Conservation (phyloP, 108 stramenopile genomes). For the Conticribra guillardii region DNA sequence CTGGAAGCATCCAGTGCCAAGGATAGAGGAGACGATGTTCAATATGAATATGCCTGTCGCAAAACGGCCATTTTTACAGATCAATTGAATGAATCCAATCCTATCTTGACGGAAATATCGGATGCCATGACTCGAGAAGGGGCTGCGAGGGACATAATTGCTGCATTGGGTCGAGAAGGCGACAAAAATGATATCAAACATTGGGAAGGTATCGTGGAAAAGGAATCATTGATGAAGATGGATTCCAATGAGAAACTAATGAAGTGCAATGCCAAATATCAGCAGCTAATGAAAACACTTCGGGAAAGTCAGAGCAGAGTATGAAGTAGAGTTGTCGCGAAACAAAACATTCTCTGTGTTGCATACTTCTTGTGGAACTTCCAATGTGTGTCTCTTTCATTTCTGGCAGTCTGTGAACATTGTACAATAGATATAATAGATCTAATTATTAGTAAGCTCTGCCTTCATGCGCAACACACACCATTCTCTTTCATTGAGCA, state of each 20-base stretch:
- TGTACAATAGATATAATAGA: too few species aligned
- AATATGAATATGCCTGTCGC: constrained; percentile 37
- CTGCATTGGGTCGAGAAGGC: constrained; percentile 17
- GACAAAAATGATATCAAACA: constrained; percentile 11
- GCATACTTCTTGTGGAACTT: too few species aligned
- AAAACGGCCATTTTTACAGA: constrained; percentile 75
- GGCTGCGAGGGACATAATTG: constrained; percentile 21
- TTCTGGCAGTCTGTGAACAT: too few species aligned
- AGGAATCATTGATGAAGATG: constrained; percentile 49
- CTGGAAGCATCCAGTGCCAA: constrained; percentile 66
- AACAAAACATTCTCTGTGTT: too few species aligned
- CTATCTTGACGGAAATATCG: constrained; percentile 83
- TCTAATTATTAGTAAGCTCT: too few species aligned
- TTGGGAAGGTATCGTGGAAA: constrained; percentile 47
- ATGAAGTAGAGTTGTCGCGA: not conserved
- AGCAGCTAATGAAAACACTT: constrained; percentile 70
- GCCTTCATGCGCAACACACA: too few species aligned
- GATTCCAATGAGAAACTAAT: constrained; percentile 66
- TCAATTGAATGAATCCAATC: constrained; percentile 89
- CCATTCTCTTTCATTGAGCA: too few species aligned
- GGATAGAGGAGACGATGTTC: constrained; percentile 33
- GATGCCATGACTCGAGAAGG: constrained; percentile 91
- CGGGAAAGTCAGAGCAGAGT: constrained; percentile 32
- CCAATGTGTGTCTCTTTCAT: too few species aligned
- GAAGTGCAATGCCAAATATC: constrained; percentile 78